Conservation (phyloP, 371 early-diverging fungal genomes). For the Funneliformis caledonium region DNA sequence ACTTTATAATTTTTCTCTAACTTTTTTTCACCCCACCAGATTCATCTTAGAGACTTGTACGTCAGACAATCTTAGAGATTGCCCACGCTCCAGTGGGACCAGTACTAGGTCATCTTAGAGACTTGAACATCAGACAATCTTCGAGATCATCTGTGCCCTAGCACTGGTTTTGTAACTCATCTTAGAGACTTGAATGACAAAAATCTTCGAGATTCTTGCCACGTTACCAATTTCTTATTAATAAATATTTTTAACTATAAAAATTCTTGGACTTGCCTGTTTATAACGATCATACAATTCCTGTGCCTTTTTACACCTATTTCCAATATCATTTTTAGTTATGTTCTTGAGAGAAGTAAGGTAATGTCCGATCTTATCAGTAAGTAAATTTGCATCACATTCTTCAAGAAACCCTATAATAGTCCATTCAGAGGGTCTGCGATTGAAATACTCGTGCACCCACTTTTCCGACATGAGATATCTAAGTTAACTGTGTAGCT, state of each 20-base stretch:
- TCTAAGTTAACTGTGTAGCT: too few species aligned
- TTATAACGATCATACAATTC: slow-evolving; percentile 14
- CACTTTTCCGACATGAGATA: neutral
- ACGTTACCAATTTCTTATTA: slow-evolving; percentile 2
- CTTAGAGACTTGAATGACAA: slow-evolving; percentile 31
- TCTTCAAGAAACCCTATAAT: slow-evolving; percentile 31
- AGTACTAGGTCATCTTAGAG: neutral
- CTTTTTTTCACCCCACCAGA: slow-evolving; percentile 19
- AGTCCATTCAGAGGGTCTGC: slow-evolving; percentile 12
- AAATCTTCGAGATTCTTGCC: neutral
- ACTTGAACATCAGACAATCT: slow-evolving; percentile 33
- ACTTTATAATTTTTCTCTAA: too few species aligned
- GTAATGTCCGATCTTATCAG: slow-evolving; percentile 15
- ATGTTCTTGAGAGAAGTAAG: slow-evolving; percentile 34
- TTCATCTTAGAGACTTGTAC: slow-evolving; percentile 24
- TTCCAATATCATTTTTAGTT: neutral
- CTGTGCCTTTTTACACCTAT: slow-evolving; percentile 31
- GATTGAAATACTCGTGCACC: slow-evolving; percentile 22
- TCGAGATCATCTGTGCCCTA: neutral
- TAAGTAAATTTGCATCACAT: slow-evolving; percentile 9
- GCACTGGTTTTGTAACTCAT: slow-evolving; percentile 3
- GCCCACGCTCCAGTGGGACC: slow-evolving; percentile 20
- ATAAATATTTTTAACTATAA: neutral
- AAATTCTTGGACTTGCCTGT: slow-evolving; percentile 29
- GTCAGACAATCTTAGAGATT: slow-evolving; percentile 29